Evolutionary conservation across 148 eudicot species (phyloP).

Genomic region (Nepenthes gracilis): DNA sequence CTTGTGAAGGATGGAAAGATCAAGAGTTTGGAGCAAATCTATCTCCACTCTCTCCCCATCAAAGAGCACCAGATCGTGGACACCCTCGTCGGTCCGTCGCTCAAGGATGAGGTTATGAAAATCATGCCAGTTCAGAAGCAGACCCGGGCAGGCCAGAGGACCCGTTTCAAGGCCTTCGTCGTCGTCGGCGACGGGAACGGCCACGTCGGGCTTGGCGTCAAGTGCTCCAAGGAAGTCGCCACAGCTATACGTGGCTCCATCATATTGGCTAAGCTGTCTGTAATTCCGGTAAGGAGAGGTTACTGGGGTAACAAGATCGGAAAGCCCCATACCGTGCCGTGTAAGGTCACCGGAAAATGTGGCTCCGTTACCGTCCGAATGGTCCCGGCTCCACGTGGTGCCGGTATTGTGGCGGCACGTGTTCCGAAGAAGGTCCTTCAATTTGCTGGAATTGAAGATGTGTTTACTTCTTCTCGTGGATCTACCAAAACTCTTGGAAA

Average conservation of each 20-base stretch:
- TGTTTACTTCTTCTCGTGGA: conserved; percentile 77
- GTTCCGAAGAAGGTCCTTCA: conserved; percentile 89
- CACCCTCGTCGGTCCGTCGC: conserved; percentile 27
- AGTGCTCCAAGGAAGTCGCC: conserved; percentile 81
- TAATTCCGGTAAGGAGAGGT: conserved; percentile 76
- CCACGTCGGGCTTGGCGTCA: conserved; percentile 75
- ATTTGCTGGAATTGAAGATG: conserved; percentile 92
- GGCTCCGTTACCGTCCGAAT: conserved; percentile 74
- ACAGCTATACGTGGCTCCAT: conserved; percentile 77
- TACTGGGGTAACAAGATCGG: conserved; percentile 95
- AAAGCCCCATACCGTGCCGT: conserved; percentile 66
- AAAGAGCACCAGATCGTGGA: conserved; percentile 78
- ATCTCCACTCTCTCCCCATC: conserved; percentile 80
- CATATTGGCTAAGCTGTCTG: conserved; percentile 66
- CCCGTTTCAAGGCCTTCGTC: conserved; percentile 82
- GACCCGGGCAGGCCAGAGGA: conserved; percentile 79
- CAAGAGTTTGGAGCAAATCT: conserved; percentile 49
- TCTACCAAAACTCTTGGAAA: conserved; percentile 87
- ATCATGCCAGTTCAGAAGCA: conserved; percentile 94
- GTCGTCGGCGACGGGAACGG: conserved; percentile 73
- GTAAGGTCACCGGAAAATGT: conserved; percentile 85
- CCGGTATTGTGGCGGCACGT: conserved; percentile 80
- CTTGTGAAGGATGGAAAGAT: conserved; percentile 55
- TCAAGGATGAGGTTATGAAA: conserved; percentile 87
- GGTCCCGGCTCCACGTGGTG: conserved; percentile 88